A percentile compares a stretch with the other conserved stretches of the same genome.
phyloP scores from a whole-genome alignment of 2,329 filamentous ascomycete species.

The Alternaria brassicicola region DNA sequence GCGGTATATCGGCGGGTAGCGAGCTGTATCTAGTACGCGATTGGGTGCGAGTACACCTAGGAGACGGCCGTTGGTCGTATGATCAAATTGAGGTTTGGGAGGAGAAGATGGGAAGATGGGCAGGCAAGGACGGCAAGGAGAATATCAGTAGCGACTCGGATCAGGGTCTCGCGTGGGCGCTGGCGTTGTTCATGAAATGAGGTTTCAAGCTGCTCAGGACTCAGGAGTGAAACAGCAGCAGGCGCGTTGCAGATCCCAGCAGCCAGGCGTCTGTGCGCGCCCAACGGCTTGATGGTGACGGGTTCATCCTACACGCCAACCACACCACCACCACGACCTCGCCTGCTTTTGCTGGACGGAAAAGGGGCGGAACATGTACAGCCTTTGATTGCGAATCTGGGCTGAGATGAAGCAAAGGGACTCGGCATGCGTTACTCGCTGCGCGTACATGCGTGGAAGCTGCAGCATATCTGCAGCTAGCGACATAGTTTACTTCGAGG shows the following conservation, averaged over 20 bases:
- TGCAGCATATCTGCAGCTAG: conserved; percentile 12
- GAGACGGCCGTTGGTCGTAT: not conserved
- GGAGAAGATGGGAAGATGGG: not conserved
- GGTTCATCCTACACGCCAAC: conserved; percentile 1
- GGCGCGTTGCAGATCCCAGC: conserved; percentile 12
- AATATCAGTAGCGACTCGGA: not conserved
- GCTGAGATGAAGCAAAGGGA: conserved; percentile 11
- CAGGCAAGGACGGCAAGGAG: not conserved
- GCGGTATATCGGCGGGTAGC: conserved; percentile 1
- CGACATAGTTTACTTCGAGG: conserved; percentile 1
- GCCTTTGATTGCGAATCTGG: conserved; percentile 14
- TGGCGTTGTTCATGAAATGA: conserved; percentile 11
- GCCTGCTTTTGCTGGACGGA: not conserved
- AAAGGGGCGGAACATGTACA: not conserved
- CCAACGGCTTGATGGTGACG: conserved; percentile 11
- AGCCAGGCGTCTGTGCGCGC: conserved; percentile 7
- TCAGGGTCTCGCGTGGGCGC: conserved; percentile 8
- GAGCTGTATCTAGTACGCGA: conserved; percentile 1
- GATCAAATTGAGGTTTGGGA: not conserved
- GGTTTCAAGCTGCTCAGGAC: conserved; percentile 16
- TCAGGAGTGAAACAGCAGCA: conserved; percentile 16
- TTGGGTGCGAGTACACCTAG: conserved; percentile 1
- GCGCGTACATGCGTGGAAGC: conserved; percentile 5
- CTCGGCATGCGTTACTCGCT: conserved; percentile 9
- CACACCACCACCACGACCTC: conserved; percentile 4